Conservation (phyloP, 139 green algal species). For the Micractinium conductrix region DNA sequence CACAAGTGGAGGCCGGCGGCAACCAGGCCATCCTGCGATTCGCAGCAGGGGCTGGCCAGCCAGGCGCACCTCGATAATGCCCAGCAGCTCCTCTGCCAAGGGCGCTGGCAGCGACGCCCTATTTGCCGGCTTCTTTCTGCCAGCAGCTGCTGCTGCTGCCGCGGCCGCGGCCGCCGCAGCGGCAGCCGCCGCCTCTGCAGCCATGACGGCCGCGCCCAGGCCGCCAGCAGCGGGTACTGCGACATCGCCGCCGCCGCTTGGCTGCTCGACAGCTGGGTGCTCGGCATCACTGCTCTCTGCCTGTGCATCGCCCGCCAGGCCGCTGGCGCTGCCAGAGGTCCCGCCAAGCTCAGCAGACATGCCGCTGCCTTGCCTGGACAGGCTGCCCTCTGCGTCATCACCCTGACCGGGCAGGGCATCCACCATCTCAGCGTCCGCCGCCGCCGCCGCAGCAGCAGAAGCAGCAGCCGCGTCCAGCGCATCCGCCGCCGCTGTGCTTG, state of each 20-base stretch:
- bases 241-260: background rate
- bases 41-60: background rate
- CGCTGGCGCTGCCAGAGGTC: background rate
- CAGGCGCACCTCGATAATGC: constrained; percentile 27
- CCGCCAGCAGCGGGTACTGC: background rate
- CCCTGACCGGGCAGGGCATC: background rate
- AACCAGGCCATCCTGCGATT: background rate
- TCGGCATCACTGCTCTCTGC: no score
- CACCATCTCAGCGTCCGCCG: background rate
- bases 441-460: background rate
- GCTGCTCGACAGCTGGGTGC: no score
- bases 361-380: background rate
- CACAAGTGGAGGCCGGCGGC: no score
- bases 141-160: background rate
- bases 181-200: background rate
- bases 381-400: background rate
- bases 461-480: no score
- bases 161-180: background rate
- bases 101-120: background rate
- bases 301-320: background rate
- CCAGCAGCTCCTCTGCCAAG: constrained; percentile 20
- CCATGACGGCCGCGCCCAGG: background rate
- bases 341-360: background rate
- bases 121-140: background rate
- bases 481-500: no score